Evolutionary conservation across 2,329 filamentous ascomycete species (phyloP), one percentile per base, ranked within the genome.

Genomic region (Fusarium aywerte): DNA sequence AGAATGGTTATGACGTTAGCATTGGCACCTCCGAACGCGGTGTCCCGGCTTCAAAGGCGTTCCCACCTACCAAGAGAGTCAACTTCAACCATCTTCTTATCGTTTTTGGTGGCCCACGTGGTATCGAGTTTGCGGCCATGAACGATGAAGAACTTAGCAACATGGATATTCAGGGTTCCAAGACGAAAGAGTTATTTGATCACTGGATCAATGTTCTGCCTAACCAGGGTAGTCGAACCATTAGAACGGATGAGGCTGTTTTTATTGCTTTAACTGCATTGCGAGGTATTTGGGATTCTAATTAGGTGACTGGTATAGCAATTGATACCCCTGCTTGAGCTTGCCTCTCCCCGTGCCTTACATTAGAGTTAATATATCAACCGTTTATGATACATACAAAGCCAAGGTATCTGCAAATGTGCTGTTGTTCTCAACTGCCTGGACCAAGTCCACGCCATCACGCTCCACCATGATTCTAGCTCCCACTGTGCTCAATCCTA

Each of bases 11-110:
- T 78, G 92, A 96, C 77, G 71, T 94, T 57, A 92, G 89, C 70
- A 88, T 97, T 69, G 93, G 92, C 16, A 96, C 92, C 0, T 95
- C 92, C 4, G 93, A 96, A 79, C 88, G 91, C 65, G 90, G 92
- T 50, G 72, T 82, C 33, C 80, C 87, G 1, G 77, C 83, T 18
- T 80, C 78, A n/a, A 78, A 77, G 49, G 80, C 76, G 4, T 85
- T 85, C 59, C 82, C 82, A 2, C 74, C 78, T 12, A 77, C 72
- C 64, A 83, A 78, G 74, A 77, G 76, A 44, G 71, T 79, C 50
- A 60, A 72, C 13, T 92, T 92, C 76, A 86, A 88, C 60, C 92
- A 96, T 77, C 78, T 96, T 15, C 76, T 97, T 2, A 77, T 97
- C 29, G 90, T 93, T 0, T 93, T 96, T 75, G 93, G 93, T 18